A percentile compares a stretch with the other conserved stretches of the same genome.
phyloP scores from a whole-genome alignment of 139 green algal species.

The Micractinium sp. region DNA sequence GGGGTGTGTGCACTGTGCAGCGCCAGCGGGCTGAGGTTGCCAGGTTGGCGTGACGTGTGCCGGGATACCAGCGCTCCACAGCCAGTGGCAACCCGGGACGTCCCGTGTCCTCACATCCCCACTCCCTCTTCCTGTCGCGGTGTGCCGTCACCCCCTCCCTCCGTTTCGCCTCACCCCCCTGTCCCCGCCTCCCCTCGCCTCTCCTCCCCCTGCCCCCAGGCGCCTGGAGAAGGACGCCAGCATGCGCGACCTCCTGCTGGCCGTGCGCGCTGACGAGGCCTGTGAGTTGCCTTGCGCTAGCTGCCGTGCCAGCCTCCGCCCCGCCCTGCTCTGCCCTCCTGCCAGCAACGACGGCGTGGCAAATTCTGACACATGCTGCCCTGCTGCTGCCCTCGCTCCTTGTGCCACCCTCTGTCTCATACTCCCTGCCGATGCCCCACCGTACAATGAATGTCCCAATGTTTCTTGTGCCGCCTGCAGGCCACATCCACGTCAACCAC shows the following conservation, averaged over 20 bases:
- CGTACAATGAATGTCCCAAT: too few species aligned
- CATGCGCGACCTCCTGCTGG: conserved; percentile 87
- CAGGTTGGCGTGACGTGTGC: neutral
- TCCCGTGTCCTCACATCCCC: too few species aligned
- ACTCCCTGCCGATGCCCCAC: neutral
- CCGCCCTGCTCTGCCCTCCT: too few species aligned
- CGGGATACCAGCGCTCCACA: too few species aligned
- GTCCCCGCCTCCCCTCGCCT: neutral
- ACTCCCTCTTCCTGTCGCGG: too few species aligned
- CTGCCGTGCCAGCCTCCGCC: conserved; percentile 57
- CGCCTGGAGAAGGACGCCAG: conserved; percentile 57
- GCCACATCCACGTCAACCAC: conserved; percentile 93
- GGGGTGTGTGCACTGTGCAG: neutral
- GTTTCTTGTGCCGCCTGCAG: conserved; percentile 33
- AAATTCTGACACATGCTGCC: neutral
- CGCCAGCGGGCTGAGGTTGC: neutral
- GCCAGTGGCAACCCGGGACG: too few species aligned
- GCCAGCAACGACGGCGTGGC: too few species aligned
- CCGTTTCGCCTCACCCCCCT: neutral
- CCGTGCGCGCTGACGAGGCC: conserved; percentile 88
- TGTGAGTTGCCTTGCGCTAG: conserved; percentile 54
- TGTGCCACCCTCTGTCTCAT: neutral
- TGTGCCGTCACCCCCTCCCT: conserved; percentile 7
- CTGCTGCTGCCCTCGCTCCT: neutral
- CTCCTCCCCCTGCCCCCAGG: conserved; percentile 60